phyloP scores from a whole-genome alignment of 371 early-diverging fungal genomes.

The Funneliformis caledonium region DNA sequence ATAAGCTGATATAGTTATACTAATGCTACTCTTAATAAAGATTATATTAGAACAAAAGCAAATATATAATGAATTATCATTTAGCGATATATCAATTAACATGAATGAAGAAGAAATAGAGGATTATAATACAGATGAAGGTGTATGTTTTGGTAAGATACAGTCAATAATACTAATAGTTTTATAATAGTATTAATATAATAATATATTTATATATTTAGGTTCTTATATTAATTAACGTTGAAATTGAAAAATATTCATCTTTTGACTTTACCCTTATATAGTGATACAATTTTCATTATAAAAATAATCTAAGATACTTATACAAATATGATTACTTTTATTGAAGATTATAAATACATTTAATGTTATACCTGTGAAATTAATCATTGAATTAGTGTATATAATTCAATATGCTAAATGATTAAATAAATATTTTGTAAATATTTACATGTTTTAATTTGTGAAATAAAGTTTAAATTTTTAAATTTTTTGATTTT shows the following conservation, averaged over 20 bases:
- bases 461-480: no score
- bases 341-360: background rate
- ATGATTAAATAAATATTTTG: no score
- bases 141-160: conserved; percentile 9
- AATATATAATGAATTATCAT: no score
- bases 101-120: no score
- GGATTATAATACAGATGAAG: background rate
- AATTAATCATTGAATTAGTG: no score
- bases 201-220: background rate
- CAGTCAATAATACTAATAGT: background rate
- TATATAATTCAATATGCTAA: no score
- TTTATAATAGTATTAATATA: background rate
- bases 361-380: conserved; percentile 5
- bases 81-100: no score
- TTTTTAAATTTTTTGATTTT: no score
- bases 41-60: no score
- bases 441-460: background rate
- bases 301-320: background rate
- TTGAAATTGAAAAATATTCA: conserved; percentile 1
- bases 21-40: background rate
- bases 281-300: conserved; percentile 1
- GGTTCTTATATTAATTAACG: background rate
- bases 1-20: conserved; percentile 1
- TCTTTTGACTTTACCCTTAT: conserved; percentile 2
- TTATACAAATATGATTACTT: conserved; percentile 1